phyloP scores from a whole-genome alignment of 768 basidiomycete species.

The Steccherinum ochraceum region DNA sequence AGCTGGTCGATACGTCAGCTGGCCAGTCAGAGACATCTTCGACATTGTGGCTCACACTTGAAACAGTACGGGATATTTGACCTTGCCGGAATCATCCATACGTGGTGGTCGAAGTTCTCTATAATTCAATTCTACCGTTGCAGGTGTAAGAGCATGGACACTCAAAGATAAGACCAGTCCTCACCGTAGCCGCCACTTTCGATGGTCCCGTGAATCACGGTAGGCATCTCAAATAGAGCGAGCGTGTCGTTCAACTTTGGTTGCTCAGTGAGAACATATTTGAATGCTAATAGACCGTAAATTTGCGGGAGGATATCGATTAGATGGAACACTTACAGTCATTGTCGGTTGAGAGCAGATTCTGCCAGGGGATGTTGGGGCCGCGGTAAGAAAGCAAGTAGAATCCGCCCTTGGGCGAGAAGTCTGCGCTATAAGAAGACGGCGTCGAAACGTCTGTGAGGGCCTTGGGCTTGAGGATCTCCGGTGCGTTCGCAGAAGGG shows the following conservation, averaged over 20 bases:
- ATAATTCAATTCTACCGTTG: conserved; percentile 88
- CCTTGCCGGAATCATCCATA: conserved; percentile 93
- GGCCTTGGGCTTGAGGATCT: conserved; percentile 19
- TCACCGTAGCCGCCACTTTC: conserved; percentile 73
- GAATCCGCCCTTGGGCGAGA: conserved; percentile 84
- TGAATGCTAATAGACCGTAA: conserved; percentile 44
- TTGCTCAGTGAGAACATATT: conserved; percentile 69
- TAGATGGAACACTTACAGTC: conserved; percentile 37
- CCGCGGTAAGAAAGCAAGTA: conserved; percentile 78
- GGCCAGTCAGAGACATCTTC: conserved; percentile 5
- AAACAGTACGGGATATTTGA: conserved; percentile 93
- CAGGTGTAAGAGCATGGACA: conserved; percentile 8
- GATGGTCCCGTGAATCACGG: conserved; percentile 64
- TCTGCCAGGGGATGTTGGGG: conserved; percentile 84
- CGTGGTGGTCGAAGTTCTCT: conserved; percentile 86
- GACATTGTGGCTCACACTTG: conserved; percentile 45
- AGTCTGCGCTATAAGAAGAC: conserved; percentile 59
- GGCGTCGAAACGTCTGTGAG: conserved; percentile 47
- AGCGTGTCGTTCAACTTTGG: conserved; percentile 56
- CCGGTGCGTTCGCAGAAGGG: conserved; percentile 38
- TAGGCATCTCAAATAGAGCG: conserved; percentile 63
- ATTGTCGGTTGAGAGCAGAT: conserved; percentile 52
- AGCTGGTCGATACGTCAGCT: conserved; percentile 34
- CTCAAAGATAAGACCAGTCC: too few species aligned
- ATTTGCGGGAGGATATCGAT: too few species aligned